Evolutionary conservation across 345 rosid genomes (phyloP).

Genomic region (Camelina laxa): DNA sequence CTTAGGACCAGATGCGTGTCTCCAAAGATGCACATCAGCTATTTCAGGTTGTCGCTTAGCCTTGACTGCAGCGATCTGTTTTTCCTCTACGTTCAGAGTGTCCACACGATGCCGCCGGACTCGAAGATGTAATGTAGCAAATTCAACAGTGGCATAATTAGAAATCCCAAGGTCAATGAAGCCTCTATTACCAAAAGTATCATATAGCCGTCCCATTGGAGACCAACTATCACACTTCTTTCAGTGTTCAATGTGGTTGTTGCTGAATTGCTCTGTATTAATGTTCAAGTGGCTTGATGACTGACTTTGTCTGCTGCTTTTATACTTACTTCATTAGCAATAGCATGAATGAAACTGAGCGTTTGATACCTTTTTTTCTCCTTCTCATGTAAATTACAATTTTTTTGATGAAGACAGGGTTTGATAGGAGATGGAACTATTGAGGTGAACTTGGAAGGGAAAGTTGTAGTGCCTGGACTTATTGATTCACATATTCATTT

Average conservation of each 20-base stretch:
- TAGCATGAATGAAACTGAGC: conserved; percentile 8
- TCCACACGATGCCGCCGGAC: no score
- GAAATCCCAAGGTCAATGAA: no score
- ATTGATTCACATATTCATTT: conserved; percentile 94
- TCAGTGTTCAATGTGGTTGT: conserved; percentile 7
- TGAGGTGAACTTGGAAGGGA: conserved; percentile 73
- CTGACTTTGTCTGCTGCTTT: not conserved
- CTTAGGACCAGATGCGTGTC: no score
- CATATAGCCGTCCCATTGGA: no score
- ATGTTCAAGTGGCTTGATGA: conserved; percentile 1
- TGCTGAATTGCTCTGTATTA: not conserved
- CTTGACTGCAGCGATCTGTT: no score
- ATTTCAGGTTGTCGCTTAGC: no score
- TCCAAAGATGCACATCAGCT: no score
- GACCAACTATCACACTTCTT: not conserved
- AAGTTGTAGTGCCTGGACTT: conserved; percentile 85
- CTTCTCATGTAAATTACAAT: conserved; percentile 11
- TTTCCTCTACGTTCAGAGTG: no score
- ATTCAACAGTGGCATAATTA: no score
- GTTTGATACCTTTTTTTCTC: not conserved
- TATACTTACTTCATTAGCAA: not conserved
- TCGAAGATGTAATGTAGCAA: no score
- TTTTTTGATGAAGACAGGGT: conserved; percentile 51
- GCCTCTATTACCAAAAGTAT: no score
- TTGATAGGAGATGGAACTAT: conserved; percentile 60